phyloP scores from a whole-genome alignment of 345 rosid genomes.

The Abelmoschus esculentus region DNA sequence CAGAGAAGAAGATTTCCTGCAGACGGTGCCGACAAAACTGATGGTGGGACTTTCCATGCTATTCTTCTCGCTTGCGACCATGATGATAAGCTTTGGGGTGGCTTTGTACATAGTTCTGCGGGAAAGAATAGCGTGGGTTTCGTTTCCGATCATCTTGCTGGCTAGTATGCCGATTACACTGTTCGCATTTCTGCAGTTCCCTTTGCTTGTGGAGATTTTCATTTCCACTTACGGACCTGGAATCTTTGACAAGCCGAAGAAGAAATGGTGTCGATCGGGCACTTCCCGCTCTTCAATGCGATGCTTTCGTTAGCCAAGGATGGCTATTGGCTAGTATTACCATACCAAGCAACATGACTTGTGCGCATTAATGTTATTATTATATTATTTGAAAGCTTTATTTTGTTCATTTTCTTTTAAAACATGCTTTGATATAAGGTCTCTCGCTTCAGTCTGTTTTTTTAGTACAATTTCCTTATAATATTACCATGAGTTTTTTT shows the following conservation, averaged over 20 bases:
- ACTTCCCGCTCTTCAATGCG: not conserved
- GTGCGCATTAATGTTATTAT: no score
- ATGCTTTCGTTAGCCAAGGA: not conserved
- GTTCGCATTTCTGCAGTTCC: conserved; percentile 59
- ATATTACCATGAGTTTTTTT: no score
- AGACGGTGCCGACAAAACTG: conserved; percentile 39
- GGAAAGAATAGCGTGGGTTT: conserved; percentile 26
- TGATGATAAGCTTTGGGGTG: conserved; percentile 54
- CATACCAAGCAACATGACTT: no score
- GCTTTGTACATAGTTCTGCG: conserved; percentile 29
- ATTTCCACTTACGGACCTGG: conserved; percentile 50
- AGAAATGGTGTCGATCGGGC: not conserved
- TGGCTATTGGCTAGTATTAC: no score
- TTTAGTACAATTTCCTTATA: no score
- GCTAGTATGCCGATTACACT: conserved; percentile 51
- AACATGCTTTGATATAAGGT: no score
- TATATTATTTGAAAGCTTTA: no score
- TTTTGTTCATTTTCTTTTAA: no score
- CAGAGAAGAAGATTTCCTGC: conserved; percentile 44
- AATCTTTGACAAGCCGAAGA: conserved; percentile 50
- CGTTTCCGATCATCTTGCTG: conserved; percentile 38
- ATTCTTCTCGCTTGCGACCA: conserved; percentile 59
- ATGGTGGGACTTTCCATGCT: conserved; percentile 53
- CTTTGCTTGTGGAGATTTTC: conserved; percentile 59
- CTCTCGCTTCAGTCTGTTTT: no score